These are phyloP conservation scores for Umbellularia californica DNA, from an alignment of 164 flowering plant species.

Conservation along the genomic window DNA sequence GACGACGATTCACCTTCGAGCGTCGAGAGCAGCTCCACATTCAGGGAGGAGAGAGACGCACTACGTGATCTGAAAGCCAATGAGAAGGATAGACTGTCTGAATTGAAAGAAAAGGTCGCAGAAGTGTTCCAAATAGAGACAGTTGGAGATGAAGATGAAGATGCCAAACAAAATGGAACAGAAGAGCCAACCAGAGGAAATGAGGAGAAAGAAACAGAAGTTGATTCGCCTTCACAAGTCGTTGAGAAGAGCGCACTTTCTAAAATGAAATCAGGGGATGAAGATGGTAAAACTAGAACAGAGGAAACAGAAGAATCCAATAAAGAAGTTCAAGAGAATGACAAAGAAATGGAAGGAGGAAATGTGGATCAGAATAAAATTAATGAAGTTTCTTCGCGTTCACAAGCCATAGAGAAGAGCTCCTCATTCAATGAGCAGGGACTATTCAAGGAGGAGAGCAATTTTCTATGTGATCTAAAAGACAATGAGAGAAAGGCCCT, in stretches of 20 bases:
- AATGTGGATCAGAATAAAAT: background rate
- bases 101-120: background rate
- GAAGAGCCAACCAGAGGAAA: background rate
- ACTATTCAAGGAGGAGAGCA: constrained; percentile 42
- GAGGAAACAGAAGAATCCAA: background rate
- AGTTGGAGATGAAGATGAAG: constrained; percentile 5
- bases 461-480: constrained; percentile 52
- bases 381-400: background rate
- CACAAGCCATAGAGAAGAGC: constrained; percentile 26
- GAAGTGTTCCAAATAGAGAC: background rate
- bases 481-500: constrained; percentile 67
- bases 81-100: no score
- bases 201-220: constrained; percentile 10
- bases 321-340: no score
- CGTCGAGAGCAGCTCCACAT: no score
- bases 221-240: background rate
- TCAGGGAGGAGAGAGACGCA: no score
- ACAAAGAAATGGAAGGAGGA: no score
- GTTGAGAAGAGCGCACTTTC: background rate
- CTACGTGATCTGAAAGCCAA: no score
- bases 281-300: constrained; percentile 3
- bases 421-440: constrained; percentile 36
- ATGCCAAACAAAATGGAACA: background rate
- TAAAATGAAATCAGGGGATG: background rate
- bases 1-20: no score